Evolutionary conservation across 352 stramenopile species (phyloP).

Genomic region (Phytophthora ramorum): DNA sequence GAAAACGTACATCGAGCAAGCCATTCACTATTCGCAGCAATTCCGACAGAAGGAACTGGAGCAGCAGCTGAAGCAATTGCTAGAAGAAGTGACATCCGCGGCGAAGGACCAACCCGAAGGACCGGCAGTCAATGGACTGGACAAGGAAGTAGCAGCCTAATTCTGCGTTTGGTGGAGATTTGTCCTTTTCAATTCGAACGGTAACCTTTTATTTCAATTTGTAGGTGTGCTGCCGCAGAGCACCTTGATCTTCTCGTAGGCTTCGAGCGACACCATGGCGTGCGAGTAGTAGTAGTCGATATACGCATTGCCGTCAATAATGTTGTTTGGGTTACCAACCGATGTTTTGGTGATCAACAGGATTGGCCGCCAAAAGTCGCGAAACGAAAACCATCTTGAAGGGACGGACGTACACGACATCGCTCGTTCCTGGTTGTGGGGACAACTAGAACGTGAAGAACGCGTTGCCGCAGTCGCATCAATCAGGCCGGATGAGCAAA

Average conservation of each 20-base stretch:
- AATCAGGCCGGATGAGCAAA: conserved; percentile 51
- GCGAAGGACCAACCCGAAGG: not conserved
- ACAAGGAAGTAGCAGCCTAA: conserved; percentile 23
- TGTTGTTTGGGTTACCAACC: conserved; percentile 78
- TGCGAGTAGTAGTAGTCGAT: conserved; percentile 91
- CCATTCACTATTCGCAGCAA: conserved; percentile 62
- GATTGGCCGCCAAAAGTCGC: conserved; percentile 48
- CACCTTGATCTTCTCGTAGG: conserved; percentile 69
- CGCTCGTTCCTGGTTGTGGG: not conserved
- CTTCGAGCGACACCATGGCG: conserved; percentile 81
- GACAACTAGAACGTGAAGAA: conserved; percentile 4
- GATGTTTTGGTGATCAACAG: conserved; percentile 4
- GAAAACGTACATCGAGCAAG: conserved; percentile 78
- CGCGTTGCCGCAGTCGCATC: not conserved
- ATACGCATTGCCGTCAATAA: conserved; percentile 71
- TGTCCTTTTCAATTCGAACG: conserved; percentile 25
- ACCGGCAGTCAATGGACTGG: not conserved
- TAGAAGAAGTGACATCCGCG: conserved; percentile 34
- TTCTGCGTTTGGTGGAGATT: conserved; percentile 11
- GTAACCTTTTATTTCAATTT: conserved; percentile 19
- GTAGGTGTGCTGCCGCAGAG: conserved; percentile 50
- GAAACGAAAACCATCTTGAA: conserved; percentile 41
- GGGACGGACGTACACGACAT: conserved; percentile 13
- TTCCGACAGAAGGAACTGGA: conserved; percentile 78
- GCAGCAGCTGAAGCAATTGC: conserved; percentile 50